Base-by-base conservation (phyloP, 768 basidiomycete genomes). In the Aureoboletus auriporus region DNA sequence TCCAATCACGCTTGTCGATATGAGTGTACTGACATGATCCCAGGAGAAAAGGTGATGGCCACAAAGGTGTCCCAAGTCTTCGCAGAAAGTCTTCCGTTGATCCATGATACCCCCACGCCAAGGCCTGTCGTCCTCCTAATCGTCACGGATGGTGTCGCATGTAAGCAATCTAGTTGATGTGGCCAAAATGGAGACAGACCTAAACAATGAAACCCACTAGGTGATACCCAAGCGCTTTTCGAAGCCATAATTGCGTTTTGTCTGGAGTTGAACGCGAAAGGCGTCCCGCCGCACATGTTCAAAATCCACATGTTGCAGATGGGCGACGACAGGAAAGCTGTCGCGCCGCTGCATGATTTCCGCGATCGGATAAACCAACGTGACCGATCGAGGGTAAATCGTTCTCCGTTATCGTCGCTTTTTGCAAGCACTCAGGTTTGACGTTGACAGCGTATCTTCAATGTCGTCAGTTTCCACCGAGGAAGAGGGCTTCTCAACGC, bases 301-400 rank as follows among this genome's bases (percentile, higher is more conserved):
- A 55, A 55, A 2, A 55, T 62, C 10, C 53, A 62, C 31, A 23
- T 63, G 14, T 30, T 62, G 39, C 61, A 62, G 43, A 57, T 62
- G 53, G 61, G 61, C 1, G 47, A 55, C 0, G 55, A 62, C 31
- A 54, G 58, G 38, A 63, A 42, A 20, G 61, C 47, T 11, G 53
- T 60, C 46, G 31, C 48, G 41, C 61, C 61, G 4, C 50, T 62
- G 12, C 47, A 58, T 8, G 55, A 58, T 39, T 55, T 62, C 45
- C 55, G 53, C 30, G 58, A 63, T 13, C 51, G 46, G 26, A 28
- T 63, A 16, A 51, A 47, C 4, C 47, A 50, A 16, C 40, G 45
- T 20, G 61, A 60, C 38, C 44, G 39, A 9, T 45, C 51, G 13
- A 54, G 58, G 48, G 58, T 33, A 20, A 6, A 55, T 52, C 11